Conservation (phyloP, 2,329 filamentous ascomycete genomes). For the Aspergillus caelatus region DNA sequence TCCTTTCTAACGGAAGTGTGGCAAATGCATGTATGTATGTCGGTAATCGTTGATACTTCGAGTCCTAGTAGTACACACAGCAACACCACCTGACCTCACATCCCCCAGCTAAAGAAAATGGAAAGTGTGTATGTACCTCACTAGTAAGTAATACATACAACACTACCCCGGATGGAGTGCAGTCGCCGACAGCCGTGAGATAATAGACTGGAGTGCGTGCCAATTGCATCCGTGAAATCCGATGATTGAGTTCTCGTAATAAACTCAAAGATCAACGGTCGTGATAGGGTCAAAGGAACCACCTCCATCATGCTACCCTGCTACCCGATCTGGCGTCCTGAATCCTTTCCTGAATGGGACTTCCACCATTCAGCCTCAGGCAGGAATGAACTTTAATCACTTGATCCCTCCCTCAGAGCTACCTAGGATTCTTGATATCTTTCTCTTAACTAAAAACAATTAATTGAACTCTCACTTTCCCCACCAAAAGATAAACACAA, state of each 20-base stretch:
- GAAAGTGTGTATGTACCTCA: not conserved
- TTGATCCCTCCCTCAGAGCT: not conserved
- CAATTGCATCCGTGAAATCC: not conserved
- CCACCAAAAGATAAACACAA: too few species aligned
- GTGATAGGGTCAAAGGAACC: not conserved
- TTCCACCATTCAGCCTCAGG: not conserved
- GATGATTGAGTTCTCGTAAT: conserved; percentile 1
- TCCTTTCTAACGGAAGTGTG: not conserved
- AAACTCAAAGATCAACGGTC: not conserved
- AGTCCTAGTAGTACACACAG: not conserved
- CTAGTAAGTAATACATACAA: not conserved
- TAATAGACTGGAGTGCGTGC: not conserved
- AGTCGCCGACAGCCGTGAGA: not conserved
- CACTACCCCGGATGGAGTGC: not conserved
- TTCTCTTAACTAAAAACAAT: not conserved
- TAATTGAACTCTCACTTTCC: not conserved
- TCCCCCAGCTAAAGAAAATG: not conserved
- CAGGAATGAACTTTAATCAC: not conserved
- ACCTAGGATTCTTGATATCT: too few species aligned
- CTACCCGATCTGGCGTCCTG: not conserved
- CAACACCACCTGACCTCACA: not conserved
- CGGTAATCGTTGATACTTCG: not conserved
- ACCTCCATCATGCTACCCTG: not conserved
- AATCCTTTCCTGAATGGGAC: not conserved
- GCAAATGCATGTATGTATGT: not conserved